These are phyloP conservation scores for Fistulina hepatica DNA, from an alignment of 1,284 basidiomycete species.

Conservation along the genomic window DNA sequence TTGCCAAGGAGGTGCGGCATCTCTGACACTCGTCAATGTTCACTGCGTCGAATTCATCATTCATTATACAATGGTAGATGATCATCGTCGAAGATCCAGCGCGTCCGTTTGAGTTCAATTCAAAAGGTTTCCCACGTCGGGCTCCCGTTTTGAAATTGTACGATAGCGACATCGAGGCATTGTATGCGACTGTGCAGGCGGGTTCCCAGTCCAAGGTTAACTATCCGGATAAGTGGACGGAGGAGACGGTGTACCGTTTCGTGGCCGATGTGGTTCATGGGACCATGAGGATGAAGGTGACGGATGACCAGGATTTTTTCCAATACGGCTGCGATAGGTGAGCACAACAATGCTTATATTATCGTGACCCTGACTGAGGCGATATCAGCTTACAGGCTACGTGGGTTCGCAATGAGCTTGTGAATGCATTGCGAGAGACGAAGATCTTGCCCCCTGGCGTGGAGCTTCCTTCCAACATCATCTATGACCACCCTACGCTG, in stretches of 20 bases:
- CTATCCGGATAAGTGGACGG: too few relatives aligned
- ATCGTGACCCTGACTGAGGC: background rate
- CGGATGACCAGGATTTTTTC: too few relatives aligned
- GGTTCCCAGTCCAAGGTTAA: too few relatives aligned
- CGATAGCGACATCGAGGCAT: slow-evolving; percentile 4
- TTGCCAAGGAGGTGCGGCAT: slow-evolving; percentile 29
- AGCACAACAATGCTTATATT: background rate
- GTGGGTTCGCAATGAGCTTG: slow-evolving; percentile 24
- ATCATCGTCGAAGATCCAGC: slow-evolving; percentile 5
- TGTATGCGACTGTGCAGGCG: too few relatives aligned
- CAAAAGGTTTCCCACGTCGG: slow-evolving; percentile 6
- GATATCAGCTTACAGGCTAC: slow-evolving; percentile 24
- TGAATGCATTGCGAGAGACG: slow-evolving; percentile 19
- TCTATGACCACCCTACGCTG: slow-evolving; percentile 26
- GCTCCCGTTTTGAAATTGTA: slow-evolving; percentile 7
- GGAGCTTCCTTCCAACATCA: slow-evolving; percentile 19
- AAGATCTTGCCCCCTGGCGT: slow-evolving; percentile 9
- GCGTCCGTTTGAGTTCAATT: slow-evolving; percentile 6
- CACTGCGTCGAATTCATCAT: too few relatives aligned
- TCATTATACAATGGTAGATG: too few relatives aligned
- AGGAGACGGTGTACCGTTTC: too few relatives aligned
- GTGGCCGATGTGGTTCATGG: too few relatives aligned
- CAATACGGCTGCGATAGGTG: slow-evolving; percentile 33
- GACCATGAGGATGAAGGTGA: too few relatives aligned
- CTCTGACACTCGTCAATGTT: too few relatives aligned